Evolutionary conservation across 2,329 filamentous ascomycete genomes (phyloP).

Genomic region (Didymellaceae sp.): DNA sequence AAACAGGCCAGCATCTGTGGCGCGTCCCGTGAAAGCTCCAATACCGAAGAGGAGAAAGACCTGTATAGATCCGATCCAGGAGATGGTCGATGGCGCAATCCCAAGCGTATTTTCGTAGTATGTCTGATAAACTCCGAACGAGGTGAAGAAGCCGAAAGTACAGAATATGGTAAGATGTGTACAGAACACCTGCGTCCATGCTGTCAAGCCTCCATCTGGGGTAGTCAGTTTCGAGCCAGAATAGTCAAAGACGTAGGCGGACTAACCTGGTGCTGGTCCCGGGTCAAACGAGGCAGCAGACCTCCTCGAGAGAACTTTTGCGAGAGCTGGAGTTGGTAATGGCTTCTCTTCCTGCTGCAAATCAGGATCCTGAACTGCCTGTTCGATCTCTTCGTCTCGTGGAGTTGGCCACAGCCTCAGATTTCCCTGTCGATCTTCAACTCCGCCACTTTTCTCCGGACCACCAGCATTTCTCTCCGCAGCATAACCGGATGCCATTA

Average conservation of each 20-base stretch:
- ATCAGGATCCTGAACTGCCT: conserved; percentile 12
- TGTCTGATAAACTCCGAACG: conserved; percentile 64
- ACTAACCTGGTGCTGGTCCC: conserved; percentile 33
- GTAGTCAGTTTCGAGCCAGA: background rate
- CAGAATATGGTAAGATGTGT: conserved; percentile 62
- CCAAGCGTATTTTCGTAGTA: conserved; percentile 56
- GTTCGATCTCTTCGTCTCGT: conserved; percentile 26
- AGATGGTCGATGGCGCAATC: conserved; percentile 43
- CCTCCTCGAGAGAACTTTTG: conserved; percentile 30
- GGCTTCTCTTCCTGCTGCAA: conserved; percentile 6
- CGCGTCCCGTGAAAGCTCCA: conserved; percentile 39
- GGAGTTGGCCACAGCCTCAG: conserved; percentile 21
- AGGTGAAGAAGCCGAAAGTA: conserved; percentile 61
- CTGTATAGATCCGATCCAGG: conserved; percentile 44
- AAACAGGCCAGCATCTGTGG: conserved; percentile 41
- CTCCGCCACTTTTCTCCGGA: background rate
- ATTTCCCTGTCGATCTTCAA: background rate
- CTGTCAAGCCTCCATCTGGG: conserved; percentile 58
- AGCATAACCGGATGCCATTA: background rate
- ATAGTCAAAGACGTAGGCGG: background rate
- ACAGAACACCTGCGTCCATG: conserved; percentile 62
- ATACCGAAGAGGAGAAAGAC: conserved; percentile 42
- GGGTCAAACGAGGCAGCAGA: conserved; percentile 36
- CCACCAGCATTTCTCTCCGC: background rate
- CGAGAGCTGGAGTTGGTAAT: conserved; percentile 10